Conservation (phyloP, 306 rosid genomes). For the Luffa acutangula region DNA sequence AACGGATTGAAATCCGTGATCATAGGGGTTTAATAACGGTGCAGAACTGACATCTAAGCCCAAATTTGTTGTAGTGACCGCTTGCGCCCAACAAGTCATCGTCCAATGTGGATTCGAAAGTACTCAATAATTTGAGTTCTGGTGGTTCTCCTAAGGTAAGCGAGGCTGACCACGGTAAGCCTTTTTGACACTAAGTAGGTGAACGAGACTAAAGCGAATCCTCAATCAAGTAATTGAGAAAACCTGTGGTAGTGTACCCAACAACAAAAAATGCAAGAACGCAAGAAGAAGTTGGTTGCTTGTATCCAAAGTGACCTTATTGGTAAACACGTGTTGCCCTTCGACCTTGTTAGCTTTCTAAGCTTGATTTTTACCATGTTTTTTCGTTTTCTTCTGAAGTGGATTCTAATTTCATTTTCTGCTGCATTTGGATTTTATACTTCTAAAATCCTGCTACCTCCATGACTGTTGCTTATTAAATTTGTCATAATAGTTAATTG, state of each 20-base stretch:
- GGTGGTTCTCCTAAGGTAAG: constrained; percentile 17
- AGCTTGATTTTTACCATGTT: background rate
- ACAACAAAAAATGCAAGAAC: constrained; percentile 17
- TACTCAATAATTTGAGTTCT: background rate
- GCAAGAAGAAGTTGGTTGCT: constrained; percentile 26
- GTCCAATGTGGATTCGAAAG: constrained; percentile 1
- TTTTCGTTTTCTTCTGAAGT: background rate
- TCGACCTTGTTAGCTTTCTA: background rate
- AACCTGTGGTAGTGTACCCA: constrained; percentile 28
- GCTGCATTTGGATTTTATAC: background rate
- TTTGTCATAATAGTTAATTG: background rate
- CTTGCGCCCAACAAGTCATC: background rate
- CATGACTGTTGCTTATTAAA: background rate
- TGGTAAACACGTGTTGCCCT: constrained; percentile 36
- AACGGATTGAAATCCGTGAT: too few species aligned
- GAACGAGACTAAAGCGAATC: background rate
- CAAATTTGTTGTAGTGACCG: too few species aligned
- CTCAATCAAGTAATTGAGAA: constrained; percentile 22
- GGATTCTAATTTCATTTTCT: background rate
- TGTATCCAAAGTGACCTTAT: constrained; percentile 33
- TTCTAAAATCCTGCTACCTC: background rate
- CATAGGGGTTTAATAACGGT: too few species aligned
- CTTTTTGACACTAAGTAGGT: background rate
- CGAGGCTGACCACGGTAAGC: background rate
- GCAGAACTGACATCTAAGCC: too few species aligned